Evolutionary conservation across 179 eudicot species (phyloP), one percentile per base, ranked within the genome.

Genomic region (Gypsophila paniculata): DNA sequence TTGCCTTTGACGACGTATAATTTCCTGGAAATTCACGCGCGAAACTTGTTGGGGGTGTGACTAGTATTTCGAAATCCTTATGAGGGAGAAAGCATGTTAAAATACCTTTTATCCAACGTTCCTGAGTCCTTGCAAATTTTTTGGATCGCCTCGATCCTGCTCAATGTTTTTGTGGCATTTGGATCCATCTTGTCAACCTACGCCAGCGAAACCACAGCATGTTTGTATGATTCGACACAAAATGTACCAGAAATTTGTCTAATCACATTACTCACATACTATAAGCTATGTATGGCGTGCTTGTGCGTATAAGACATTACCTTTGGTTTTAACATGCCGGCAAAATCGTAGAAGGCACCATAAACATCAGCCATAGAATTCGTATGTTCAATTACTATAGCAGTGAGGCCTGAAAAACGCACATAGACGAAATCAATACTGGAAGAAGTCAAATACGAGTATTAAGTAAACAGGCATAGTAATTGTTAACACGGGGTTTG

Each of bases 281-380:
- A n/a, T 25, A 60, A 60, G 38, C 19, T 2, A 59, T 59, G 63
- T 39, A 11, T 13, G 52, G 65, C 44, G 13, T 23, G 62, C 4
- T 10, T 13, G 14, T 9, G 53, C 51, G 5, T 10, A 42, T 19
- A 10, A 53, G 32, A n/a, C 22, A 23, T 1, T 84, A 91, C 98
- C 98, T 93, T 93, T 70, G 87, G 82, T 75, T 88, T 86, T 74
- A 91, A 77, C 90, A 93, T 85, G 39, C 82, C 76, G 25, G 91
- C 85, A 67, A 91, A 93, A 78, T 91, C 96, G 42, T 70, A 91
- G 82, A 89, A 89, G 65, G 93, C 93, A n/a, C 96, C 94, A 76
- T 89, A 89, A 63, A 93, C 96, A 80, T 93, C 97, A 46, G 87
- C 69, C 85, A 93, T 91, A 54, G 89, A 79, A 65, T 82, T 79